These are phyloP conservation scores for Grosmannia huntii DNA, from an alignment of 2,329 filamentous ascomycete species.

Conservation along the genomic window DNA sequence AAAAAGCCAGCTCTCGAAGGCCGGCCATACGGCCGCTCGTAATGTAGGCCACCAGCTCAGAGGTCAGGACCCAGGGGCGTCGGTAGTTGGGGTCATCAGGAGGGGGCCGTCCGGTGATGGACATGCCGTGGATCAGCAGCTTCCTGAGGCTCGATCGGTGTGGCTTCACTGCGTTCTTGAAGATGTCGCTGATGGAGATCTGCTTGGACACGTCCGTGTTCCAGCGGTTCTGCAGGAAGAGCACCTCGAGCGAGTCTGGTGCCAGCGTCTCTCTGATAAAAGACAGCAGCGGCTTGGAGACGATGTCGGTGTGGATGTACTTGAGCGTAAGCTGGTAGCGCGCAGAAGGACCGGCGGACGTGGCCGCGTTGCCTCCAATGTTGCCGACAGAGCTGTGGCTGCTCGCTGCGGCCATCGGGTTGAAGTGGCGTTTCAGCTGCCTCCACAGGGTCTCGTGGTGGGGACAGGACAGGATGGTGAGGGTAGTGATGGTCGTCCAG, in stretches of 20 bases:
- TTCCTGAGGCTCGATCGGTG: conserved; percentile 61
- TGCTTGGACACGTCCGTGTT: conserved; percentile 31
- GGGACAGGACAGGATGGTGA: conserved; percentile 63
- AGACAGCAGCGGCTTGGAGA: conserved; percentile 53
- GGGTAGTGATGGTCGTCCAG: conserved; percentile 56
- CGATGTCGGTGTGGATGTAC: conserved; percentile 61
- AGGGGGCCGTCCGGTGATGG: conserved; percentile 28
- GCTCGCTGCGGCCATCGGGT: conserved; percentile 25
- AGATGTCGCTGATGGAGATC: conserved; percentile 58
- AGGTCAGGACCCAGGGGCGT: conserved; percentile 57
- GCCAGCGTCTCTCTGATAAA: conserved; percentile 69
- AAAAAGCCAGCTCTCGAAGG: conserved; percentile 58
- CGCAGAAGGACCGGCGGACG: conserved; percentile 8
- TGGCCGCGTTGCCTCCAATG: conserved; percentile 6
- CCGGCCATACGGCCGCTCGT: conserved; percentile 64
- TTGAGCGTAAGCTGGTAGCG: conserved; percentile 56
- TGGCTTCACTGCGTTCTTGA: conserved; percentile 54
- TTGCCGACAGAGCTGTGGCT: conserved; percentile 12
- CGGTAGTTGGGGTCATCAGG: conserved; percentile 32
- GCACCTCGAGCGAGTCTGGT: conserved; percentile 65
- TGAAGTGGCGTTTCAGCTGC: conserved; percentile 50
- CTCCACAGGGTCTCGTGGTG: conserved; percentile 68
- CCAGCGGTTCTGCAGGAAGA: conserved; percentile 60
- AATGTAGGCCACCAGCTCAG: conserved; percentile 58
- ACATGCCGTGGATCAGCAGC: conserved; percentile 59